Evolutionary conservation across 768 basidiomycete species (phyloP).

Genomic region (Peribolospora baueri): DNA sequence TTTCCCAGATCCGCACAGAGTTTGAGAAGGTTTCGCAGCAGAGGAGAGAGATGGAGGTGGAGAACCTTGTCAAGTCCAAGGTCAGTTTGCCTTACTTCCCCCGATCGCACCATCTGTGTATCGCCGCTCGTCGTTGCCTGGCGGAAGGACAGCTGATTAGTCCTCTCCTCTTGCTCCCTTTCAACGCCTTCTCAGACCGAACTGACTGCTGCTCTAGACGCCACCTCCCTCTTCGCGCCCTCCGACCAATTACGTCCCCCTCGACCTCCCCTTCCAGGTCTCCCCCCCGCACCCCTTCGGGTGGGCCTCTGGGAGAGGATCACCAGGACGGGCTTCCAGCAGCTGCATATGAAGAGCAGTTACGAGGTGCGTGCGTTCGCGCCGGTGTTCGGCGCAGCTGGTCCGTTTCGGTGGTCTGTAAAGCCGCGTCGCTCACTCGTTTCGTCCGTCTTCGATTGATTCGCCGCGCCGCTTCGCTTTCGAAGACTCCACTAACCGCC

Average conservation of each 20-base stretch:
- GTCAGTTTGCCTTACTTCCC: background rate
- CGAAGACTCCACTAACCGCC: constrained; percentile 19
- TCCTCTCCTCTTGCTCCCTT: no score
- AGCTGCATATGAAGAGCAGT: constrained; percentile 19
- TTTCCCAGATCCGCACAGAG: constrained; percentile 10
- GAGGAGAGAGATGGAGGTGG: constrained; percentile 9
- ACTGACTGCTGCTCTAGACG: constrained; percentile 7
- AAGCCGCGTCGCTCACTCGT: no score
- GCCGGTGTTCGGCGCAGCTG: no score
- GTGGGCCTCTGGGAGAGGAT: constrained; percentile 2
- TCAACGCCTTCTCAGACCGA: constrained; percentile 1
- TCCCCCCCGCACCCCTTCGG: no score
- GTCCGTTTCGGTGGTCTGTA: no score
- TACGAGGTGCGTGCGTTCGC: constrained; percentile 13
- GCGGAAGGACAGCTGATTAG: background rate
- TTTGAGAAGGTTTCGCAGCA: constrained; percentile 8
- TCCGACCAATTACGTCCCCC: constrained; percentile 1
- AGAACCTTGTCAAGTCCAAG: constrained; percentile 10
- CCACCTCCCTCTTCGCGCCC: constrained; percentile 4
- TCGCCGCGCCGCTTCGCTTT: background rate
- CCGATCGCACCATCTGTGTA: background rate
- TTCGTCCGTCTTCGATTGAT: no score
- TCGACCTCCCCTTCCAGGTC: no score
- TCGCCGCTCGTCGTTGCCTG: background rate
- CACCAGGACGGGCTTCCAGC: constrained; percentile 12